Conservation (phyloP, 148 eudicot genomes). For the Bassia scoparia region DNA sequence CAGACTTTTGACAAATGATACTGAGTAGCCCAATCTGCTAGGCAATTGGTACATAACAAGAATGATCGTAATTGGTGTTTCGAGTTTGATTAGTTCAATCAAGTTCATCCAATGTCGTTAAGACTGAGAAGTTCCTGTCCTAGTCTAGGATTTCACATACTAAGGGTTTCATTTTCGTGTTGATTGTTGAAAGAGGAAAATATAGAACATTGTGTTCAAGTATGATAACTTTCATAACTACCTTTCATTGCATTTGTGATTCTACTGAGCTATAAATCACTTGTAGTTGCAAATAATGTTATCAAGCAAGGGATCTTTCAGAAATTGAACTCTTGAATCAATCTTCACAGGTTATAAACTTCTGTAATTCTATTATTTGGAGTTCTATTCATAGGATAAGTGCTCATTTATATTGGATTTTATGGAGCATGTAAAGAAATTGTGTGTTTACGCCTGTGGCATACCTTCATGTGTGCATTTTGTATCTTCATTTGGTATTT, state of each 20-base stretch:
- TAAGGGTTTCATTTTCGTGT: neutral
- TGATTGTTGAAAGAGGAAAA: neutral
- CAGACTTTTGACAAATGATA: neutral
- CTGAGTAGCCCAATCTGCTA: neutral
- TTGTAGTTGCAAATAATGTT: no score
- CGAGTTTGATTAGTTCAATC: neutral
- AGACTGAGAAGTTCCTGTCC: neutral
- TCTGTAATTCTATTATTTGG: neutral
- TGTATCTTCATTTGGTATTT: neutral
- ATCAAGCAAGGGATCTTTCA: neutral
- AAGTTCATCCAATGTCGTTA: neutral
- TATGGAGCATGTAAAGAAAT: neutral
- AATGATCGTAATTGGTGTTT: neutral
- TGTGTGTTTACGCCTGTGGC: neutral
- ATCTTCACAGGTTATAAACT: neutral
- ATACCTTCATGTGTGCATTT: constrained; percentile 4
- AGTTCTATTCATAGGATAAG: neutral
- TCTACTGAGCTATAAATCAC: no score
- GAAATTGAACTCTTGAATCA: neutral
- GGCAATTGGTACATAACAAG: no score
- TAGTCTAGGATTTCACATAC: neutral
- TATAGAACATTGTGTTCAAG: neutral
- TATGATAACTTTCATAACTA: neutral
- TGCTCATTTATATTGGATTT: neutral
- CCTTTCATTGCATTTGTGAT: no score